Conservation (phyloP, 2,329 filamentous ascomycete genomes). For the Scedosporium minutisporum region DNA sequence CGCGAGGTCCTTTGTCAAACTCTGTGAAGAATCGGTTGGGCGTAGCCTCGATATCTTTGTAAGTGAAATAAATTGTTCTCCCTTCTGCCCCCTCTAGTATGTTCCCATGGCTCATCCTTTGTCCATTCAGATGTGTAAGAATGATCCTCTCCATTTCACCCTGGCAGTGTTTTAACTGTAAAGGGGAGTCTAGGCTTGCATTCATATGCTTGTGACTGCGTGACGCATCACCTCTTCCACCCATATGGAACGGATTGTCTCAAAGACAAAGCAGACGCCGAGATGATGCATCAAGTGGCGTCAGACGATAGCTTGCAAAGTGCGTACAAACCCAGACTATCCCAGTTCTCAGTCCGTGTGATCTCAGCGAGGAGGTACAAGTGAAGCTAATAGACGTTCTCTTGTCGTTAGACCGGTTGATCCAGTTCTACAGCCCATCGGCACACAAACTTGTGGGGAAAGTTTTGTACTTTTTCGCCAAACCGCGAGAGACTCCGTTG, state of each 20-base stretch:
- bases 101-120: neutral
- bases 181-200: constrained; percentile 36
- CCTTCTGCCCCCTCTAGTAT: neutral
- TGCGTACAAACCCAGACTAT: constrained; percentile 22
- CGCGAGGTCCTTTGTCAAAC: constrained; percentile 43
- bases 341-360: neutral
- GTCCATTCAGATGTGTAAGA: constrained; percentile 11
- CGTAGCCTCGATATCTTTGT: constrained; percentile 53
- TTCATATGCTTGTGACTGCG: constrained; percentile 60
- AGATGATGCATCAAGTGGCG: constrained; percentile 59
- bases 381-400: neutral
- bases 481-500: constrained; percentile 47
- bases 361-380: neutral
- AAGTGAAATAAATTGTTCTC: constrained; percentile 13
- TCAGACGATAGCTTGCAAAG: constrained; percentile 59
- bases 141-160: neutral
- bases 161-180: neutral
- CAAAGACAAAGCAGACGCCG: constrained; percentile 42
- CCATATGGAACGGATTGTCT: constrained; percentile 55
- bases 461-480: constrained; percentile 37
- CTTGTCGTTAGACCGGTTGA: constrained; percentile 41
- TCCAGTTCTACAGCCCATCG: constrained; percentile 46
- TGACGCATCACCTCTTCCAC: constrained; percentile 61
- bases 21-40: constrained; percentile 35
- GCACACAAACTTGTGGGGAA: constrained; percentile 37